Evolutionary conservation across 495 filamentous ascomycete genomes (phyloP), one percentile per base, ranked within the genome.

Genomic region (Penicillium daleae): DNA sequence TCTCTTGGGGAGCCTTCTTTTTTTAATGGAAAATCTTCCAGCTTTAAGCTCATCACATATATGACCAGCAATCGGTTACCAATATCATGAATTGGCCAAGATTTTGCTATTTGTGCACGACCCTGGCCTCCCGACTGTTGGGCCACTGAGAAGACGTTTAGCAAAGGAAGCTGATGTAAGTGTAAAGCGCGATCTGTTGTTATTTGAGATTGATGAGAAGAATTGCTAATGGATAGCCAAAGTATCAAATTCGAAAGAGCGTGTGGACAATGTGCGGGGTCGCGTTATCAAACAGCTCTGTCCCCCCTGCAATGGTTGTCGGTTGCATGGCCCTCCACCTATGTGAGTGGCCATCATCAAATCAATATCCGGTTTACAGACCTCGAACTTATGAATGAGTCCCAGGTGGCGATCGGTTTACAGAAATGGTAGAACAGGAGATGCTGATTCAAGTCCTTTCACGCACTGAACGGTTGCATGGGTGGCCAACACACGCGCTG

Each of bases 271-370:
- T 67, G 19, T 71, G 69, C 56, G 69, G 69, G 22, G 67, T 66
- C 51, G 67, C 66, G n/a, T 50, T 71, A 35, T 62, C 69, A 19
- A 70, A 71, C 50, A 27, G 59, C 13, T 62, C 67, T 46, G 66
- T 71, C 6, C 67, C 69, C 19, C 64, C 66, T 13, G 62, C 62
- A 17, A 67, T 71, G 67, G 69, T 71, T n/a, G 62, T 65, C 3
- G 69, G 67, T 12, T 71, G 69, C 22, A 66, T 70, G 69, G 67
- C 67, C 8, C 63, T 71, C 10, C 64, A 71, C 57, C 59, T 67
- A 26, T 69, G 66, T 71, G 58, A 69, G 66, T 46, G 35, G 17
- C 15, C n/a, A 8, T 4, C 21, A 21, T 22, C 4, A 22, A 15
- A 15, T 9, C 12, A 13, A 40, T 12, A n/a, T 7, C 17, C 2